Percentiles rank a stretch among this genome's conserved stretches.
Conservation (phyloP, 257 asterid species). For the Orobanche coerulescens region DNA sequence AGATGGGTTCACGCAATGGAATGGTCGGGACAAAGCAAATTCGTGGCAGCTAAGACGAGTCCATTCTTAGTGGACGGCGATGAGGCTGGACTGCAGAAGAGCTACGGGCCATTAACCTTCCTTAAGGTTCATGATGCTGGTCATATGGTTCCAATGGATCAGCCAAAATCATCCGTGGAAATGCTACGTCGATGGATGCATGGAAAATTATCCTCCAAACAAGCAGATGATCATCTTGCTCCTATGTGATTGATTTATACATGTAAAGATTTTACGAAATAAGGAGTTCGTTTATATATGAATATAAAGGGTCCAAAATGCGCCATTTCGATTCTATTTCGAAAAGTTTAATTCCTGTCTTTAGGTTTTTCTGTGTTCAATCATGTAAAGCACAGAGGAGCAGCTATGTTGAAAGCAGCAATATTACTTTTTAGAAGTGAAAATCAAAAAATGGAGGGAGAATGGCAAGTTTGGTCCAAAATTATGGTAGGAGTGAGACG, state of each 20-base stretch:
- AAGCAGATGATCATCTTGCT: conserved; percentile 24
- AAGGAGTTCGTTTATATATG: too few relatives aligned
- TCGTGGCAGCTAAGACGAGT: conserved; percentile 30
- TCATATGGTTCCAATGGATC: conserved; percentile 76
- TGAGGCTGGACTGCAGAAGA: conserved; percentile 52
- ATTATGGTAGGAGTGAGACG: too few relatives aligned
- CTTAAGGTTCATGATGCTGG: conserved; percentile 65
- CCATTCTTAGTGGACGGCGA: conserved; percentile 44
- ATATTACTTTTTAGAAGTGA: too few relatives aligned
- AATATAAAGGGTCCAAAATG: too few relatives aligned
- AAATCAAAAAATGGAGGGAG: too few relatives aligned
- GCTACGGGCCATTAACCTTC: conserved; percentile 46
- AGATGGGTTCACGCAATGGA: conserved; percentile 75
- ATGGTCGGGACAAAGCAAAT: conserved; percentile 57
- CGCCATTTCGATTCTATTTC: too few relatives aligned
- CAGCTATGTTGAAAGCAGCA: too few relatives aligned
- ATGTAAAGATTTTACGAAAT: not conserved
- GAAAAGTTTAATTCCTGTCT: too few relatives aligned
- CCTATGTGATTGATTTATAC: conserved; percentile 18
- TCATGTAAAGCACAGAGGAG: too few relatives aligned
- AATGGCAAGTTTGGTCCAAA: too few relatives aligned
- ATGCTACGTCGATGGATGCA: conserved; percentile 63
- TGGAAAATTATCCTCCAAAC: conserved; percentile 24
- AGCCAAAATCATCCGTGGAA: conserved; percentile 57
- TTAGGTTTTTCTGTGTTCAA: too few relatives aligned